Evolutionary conservation across 1,139 yeast genomes (phyloP), one percentile per base, ranked within the genome.

Genomic region (Yamadazyma jaroonii): DNA sequence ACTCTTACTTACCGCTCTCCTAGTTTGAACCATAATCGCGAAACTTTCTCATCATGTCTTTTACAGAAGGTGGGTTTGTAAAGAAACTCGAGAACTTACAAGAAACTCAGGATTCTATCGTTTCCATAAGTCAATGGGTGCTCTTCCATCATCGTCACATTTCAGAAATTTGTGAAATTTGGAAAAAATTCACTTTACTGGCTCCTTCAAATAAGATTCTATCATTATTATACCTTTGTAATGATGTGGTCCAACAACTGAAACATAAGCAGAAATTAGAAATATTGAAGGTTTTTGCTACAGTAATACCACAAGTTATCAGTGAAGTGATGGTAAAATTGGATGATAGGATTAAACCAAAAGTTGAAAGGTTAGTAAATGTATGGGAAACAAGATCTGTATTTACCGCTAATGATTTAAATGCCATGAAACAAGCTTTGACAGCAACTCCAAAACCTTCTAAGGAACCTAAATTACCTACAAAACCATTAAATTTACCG

Each of bases 241-340:
- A 88, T 55, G 96, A 88, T 50, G 84, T 88, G 20, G 84, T 86
- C 1, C 96, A 88, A 58, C 86, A 85, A 53, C 80, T 92, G 3
- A 71, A 83, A 39, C 82, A 84, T 32, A 79, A 81, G 51, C 70
- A 75, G 46, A 79, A 77, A 50, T 62, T 61, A 2, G 87, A 81
- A 39, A 83, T 83, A 47, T 62, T 81, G 7, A 61, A 59, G 4
- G 83, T 80, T 4, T 87, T 85, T 59, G 72, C 75, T 6, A 53
- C 54, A 3, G 76, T 74, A 2, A 60, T 76, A 32, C 76, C 77
- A 0, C 32, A 35, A 2, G 69, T 70, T 0, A 48, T 75, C 35
- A 44, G 46, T 11, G 43, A 53, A 6, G 59, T 65, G 1, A 68
- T 72, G 42, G 51, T 56, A 15, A 47, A 51, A 32, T 66, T 59